phyloP scores from a whole-genome alignment of 768 basidiomycete genomes.

The Tulasnella sp. region DNA sequence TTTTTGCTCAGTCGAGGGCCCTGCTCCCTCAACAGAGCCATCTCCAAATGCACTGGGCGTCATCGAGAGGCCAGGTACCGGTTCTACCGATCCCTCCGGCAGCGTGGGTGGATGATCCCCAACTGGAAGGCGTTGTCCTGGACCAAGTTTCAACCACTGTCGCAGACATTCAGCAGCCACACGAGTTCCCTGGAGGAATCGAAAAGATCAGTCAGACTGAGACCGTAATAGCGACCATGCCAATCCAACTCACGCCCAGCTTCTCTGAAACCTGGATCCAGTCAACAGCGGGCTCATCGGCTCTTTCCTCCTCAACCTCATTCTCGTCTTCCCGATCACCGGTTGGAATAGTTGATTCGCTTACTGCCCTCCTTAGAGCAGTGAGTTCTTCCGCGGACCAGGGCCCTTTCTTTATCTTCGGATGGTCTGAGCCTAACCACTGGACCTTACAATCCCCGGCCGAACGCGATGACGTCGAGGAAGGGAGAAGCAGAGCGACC shows the following conservation, averaged over 20 bases:
- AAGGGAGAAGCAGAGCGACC: neutral
- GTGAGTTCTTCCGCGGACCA: neutral
- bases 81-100: neutral
- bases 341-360: neutral
- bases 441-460: conserved; percentile 6
- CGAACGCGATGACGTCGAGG: neutral
- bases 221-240: neutral
- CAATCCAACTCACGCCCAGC: neutral
- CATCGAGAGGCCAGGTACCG: neutral
- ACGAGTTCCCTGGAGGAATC: neutral
- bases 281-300: neutral
- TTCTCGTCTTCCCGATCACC: neutral
- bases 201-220: neutral
- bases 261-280: conserved; percentile 4
- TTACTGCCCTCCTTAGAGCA: neutral
- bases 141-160: neutral
- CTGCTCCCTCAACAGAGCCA: neutral
- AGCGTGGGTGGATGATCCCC: neutral
- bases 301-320: neutral
- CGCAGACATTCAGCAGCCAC: conserved; percentile 9
- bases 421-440: conserved; percentile 11
- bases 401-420: conserved; percentile 9
- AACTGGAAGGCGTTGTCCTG: neutral
- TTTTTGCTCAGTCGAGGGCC: neutral
- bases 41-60: neutral